phyloP scores from a whole-genome alignment of 345 rosid species.

The Psidium guajava region DNA sequence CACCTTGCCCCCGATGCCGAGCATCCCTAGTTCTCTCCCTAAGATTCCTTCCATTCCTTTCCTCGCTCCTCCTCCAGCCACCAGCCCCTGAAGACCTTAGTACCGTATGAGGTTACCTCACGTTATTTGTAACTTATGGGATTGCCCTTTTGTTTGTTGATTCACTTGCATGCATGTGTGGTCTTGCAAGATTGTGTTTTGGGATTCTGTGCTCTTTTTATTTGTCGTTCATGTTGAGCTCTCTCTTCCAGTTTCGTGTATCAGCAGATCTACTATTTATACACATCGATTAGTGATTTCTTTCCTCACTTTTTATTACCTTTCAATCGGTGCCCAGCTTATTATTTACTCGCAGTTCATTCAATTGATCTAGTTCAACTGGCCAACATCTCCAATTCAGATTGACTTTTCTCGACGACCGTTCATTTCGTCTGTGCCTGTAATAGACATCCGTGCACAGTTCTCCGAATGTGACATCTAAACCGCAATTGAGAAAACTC shows the following conservation, averaged over 20 bases:
- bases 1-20: conserved; percentile 12
- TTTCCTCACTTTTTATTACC: not conserved
- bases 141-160: not conserved
- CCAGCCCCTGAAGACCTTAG: conserved; percentile 5
- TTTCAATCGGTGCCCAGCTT: not conserved
- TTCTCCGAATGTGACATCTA: not conserved
- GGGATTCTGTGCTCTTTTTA: not conserved
- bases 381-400: not conserved
- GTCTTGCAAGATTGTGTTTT: not conserved
- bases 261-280: not conserved
- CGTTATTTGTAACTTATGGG: not conserved
- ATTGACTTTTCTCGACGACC: not conserved
- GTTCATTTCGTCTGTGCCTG: not conserved
- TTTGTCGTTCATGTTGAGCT: not conserved
- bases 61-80: conserved; percentile 20
- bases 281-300: not conserved
- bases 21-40: conserved; percentile 9
- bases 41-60: conserved; percentile 21
- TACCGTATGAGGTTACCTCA: not conserved
- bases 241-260: not conserved
- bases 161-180: not conserved
- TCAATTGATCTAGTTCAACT: not conserved
- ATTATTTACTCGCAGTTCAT: not conserved
- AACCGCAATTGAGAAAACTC: not conserved
- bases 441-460: not conserved